Base-by-base conservation (phyloP, 2,329 filamentous ascomycete genomes). In the Coniosporium tulheliwenetii region DNA sequence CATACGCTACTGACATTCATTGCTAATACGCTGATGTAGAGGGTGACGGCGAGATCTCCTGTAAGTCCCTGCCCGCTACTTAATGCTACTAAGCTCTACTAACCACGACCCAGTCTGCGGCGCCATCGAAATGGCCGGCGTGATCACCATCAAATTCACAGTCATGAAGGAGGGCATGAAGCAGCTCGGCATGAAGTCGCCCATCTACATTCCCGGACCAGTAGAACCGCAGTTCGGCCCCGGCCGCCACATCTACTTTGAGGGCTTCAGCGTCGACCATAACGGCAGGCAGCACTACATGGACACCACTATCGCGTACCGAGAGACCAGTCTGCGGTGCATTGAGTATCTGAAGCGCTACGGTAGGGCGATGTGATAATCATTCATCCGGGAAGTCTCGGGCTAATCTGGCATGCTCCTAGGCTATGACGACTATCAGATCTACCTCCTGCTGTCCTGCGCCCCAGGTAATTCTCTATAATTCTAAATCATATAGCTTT, bases 71-170 rank as follows among this genome's bases (percentile, higher is more conserved):
- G n/a, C 7, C 7, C 19, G 7, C 19, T 26, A 4, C 7, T 26
- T 7, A 7, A 26, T 26, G 4, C 19, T 7, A 4, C 19, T n/a
- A 26, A 7, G 19, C 19, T 26, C 19, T 26, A 26, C 19, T 26
- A 26, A 26, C 19, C 19, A 26, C 19, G 19, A 26, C 7, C 19
- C 19, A 26, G 19, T 70, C 52, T 70, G 66, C 39, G 60, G 60
- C 14, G 87, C 86, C 5, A 95, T 94, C 51, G 87, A 95, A 59
- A 95, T 95, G 83, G 85, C 86, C 0, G 86, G 86, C 4, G 67
- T 85, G 36, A 93, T 94, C 50, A 94, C 86, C 2, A 74, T 94
- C 60, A 93, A 91, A 52, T 87, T 93, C 66, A 78, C 75, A 39
- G 81, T 94, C 12, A 78, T 94, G 67, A 93, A 91, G 58, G 71